Conservation (phyloP, 345 rosid genomes). For the Heritiera littoralis region DNA sequence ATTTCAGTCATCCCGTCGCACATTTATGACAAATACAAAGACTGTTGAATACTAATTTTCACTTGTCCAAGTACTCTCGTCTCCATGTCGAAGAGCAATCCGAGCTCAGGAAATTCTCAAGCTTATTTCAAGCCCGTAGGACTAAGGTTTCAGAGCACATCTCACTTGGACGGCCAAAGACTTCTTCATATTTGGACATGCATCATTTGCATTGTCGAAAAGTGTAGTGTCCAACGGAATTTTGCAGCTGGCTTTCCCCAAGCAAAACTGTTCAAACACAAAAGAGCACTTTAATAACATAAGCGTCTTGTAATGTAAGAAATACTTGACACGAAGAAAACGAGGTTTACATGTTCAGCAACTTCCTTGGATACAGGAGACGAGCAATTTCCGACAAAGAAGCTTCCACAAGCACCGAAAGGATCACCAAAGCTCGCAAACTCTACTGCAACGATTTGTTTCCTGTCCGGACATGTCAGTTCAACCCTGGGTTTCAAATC, state of each 20-base stretch:
- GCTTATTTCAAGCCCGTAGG: neutral
- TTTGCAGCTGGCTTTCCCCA: constrained; percentile 57
- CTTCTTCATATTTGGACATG: constrained; percentile 50
- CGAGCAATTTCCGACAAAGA: constrained; percentile 52
- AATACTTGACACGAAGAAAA: too few relatives aligned
- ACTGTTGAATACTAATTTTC: neutral
- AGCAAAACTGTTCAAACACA: constrained; percentile 45
- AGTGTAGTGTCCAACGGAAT: constrained; percentile 48
- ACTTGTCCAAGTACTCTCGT: neutral
- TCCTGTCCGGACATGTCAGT: constrained; percentile 49
- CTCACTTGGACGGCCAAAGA: constrained; percentile 67
- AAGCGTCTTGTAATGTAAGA: too few relatives aligned
- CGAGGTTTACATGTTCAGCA: constrained; percentile 52
- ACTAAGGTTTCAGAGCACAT: constrained; percentile 34
- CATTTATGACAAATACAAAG: neutral
- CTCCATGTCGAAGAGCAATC: neutral
- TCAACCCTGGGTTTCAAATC: constrained; percentile 49
- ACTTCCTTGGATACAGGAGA: constrained; percentile 53
- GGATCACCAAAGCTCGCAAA: constrained; percentile 89
- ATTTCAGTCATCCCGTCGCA: neutral
- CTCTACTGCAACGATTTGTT: constrained; percentile 55
- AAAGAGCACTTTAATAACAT: neutral
- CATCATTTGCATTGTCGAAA: constrained; percentile 41
- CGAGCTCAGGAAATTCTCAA: neutral
- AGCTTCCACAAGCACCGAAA: constrained; percentile 64